A percentile compares a stretch with the other conserved stretches of the same genome.
Evolutionary conservation across 805 yeast genomes (phyloP).

Genomic region (Wickerhamiella hasegawae): DNA sequence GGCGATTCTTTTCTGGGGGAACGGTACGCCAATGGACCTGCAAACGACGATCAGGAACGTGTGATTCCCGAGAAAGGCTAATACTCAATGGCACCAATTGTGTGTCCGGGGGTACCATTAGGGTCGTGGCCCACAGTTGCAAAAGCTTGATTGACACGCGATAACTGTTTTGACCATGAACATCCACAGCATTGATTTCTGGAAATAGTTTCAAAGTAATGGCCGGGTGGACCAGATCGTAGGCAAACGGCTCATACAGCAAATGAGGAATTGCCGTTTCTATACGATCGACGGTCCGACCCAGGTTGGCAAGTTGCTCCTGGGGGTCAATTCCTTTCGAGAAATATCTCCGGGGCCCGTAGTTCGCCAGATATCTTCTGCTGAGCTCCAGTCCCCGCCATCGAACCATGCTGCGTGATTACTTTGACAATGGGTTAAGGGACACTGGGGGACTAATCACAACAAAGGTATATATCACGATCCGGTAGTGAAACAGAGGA

Average conservation of each 20-base stretch:
- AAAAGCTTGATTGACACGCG: conserved; percentile 15
- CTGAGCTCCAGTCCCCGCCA: too few relatives aligned
- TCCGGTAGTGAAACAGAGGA: too few relatives aligned
- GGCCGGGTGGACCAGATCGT: conserved; percentile 15
- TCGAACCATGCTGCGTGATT: too few relatives aligned
- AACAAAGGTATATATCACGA: too few relatives aligned
- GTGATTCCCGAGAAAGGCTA: conserved; percentile 6
- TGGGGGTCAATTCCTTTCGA: conserved; percentile 10
- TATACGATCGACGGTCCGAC: conserved; percentile 15
- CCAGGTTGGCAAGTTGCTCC: conserved; percentile 18
- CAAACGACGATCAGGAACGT: conserved; percentile 9
- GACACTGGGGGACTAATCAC: too few relatives aligned
- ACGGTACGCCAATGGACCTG: conserved; percentile 13
- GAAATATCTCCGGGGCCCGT: too few relatives aligned
- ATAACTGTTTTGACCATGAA: conserved; percentile 18
- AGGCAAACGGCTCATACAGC: conserved; percentile 15
- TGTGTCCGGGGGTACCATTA: conserved; percentile 18
- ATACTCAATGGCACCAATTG: conserved; percentile 13
- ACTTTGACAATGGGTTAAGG: too few relatives aligned
- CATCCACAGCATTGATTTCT: conserved; percentile 16
- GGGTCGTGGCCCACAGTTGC: conserved; percentile 16
- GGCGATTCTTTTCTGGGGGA: background rate
- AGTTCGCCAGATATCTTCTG: too few relatives aligned
- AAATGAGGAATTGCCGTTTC: conserved; percentile 16
- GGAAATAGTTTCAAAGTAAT: conserved; percentile 18